Percentiles rank a stretch among this genome's conserved stretches.
phyloP scores from a whole-genome alignment of 495 filamentous ascomycete species.

The Lepidopterella palustris region DNA sequence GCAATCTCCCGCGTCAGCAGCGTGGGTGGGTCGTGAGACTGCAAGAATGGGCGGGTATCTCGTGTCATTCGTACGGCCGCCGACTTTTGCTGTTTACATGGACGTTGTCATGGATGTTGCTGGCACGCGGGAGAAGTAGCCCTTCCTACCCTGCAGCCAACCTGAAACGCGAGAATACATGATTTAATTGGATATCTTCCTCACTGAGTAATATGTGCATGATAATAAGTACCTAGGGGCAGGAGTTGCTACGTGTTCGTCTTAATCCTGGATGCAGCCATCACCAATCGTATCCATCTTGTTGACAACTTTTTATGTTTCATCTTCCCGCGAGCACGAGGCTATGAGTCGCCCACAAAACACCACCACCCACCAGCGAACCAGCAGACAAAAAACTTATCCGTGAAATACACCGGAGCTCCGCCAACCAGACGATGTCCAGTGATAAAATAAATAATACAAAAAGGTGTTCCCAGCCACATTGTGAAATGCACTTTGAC shows the following conservation, averaged over 20 bases:
- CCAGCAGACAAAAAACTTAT: background rate
- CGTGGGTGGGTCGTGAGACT: too few relatives aligned
- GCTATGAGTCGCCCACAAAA: background rate
- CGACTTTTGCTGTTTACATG: conserved; percentile 26
- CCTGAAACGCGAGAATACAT: background rate
- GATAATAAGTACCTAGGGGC: too few relatives aligned
- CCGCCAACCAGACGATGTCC: too few relatives aligned
- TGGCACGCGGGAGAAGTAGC: conserved; percentile 11
- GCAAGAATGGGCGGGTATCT: background rate
- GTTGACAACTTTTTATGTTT: background rate
- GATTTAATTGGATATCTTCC: background rate
- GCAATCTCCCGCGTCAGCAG: too few relatives aligned
- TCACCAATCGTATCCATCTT: background rate
- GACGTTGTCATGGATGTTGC: conserved; percentile 25
- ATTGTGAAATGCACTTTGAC: too few relatives aligned
- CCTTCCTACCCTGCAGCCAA: background rate
- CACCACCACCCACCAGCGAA: background rate
- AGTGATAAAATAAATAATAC: too few relatives aligned
- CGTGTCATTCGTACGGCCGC: conserved; percentile 7
- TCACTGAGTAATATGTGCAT: background rate
- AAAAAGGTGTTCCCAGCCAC: too few relatives aligned
- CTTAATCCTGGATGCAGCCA: background rate
- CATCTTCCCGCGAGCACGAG: background rate
- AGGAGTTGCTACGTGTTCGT: background rate
- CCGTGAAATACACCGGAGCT: too few relatives aligned